These are phyloP conservation scores for Plenodomus tracheiphilus DNA, from an alignment of 2,329 filamentous ascomycete genomes.

Conservation along the genomic window DNA sequence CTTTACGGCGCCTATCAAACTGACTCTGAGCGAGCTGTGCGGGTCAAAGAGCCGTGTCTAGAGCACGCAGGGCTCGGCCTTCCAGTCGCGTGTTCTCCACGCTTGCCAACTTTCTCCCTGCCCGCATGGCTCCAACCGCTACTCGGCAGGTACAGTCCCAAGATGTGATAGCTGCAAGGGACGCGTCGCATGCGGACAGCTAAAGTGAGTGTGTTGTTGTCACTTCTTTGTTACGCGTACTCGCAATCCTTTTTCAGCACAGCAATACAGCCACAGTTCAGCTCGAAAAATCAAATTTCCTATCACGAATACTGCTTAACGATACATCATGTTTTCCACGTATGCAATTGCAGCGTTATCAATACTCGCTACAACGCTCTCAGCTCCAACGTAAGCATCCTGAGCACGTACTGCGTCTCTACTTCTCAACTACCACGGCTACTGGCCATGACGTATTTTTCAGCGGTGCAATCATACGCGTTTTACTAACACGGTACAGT, in stretches of 20 bases:
- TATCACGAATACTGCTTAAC: constrained; percentile 9
- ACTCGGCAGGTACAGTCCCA: constrained; percentile 3
- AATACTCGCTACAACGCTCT: constrained; percentile 24
- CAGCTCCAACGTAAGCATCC: constrained; percentile 38
- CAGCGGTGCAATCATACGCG: background rate
- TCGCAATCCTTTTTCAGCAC: background rate
- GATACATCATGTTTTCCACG: constrained; percentile 31
- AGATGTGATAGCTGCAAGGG: constrained; percentile 2
- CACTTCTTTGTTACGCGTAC: background rate
- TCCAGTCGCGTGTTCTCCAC: constrained; percentile 7
- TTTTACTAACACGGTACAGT: constrained; percentile 21
- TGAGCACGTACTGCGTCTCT: background rate
- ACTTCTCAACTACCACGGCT: background rate
- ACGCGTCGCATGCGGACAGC: constrained; percentile 3
- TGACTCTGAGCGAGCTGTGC: too few relatives aligned
- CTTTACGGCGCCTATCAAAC: too few relatives aligned
- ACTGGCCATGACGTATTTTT: too few relatives aligned
- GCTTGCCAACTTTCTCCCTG: constrained; percentile 14
- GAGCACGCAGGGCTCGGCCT: background rate
- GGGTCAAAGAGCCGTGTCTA: background rate
- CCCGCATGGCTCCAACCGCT: constrained; percentile 10
- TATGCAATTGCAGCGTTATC: constrained; percentile 25
- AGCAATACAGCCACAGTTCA: constrained; percentile 10
- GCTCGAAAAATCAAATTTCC: constrained; percentile 4
- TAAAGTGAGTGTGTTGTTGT: background rate